Evolutionary conservation across 257 asterid species (phyloP).

Genomic region (Petrea volubilis): DNA sequence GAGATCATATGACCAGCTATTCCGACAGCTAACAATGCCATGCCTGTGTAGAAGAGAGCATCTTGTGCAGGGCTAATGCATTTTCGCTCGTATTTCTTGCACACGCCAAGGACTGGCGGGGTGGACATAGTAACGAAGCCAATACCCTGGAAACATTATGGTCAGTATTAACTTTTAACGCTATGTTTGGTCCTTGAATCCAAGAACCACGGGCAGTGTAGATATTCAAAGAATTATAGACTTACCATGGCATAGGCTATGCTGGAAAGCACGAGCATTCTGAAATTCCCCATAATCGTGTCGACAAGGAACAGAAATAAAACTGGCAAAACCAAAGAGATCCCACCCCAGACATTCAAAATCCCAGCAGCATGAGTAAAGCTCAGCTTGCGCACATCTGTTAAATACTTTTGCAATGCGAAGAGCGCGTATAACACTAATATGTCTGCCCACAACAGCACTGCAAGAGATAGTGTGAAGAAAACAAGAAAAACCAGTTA

Average conservation of each 20-base stretch:
- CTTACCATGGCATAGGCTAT: slow-evolving; percentile 45
- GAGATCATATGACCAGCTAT: too few species aligned
- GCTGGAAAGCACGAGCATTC: slow-evolving; percentile 55
- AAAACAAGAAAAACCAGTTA: too few species aligned
- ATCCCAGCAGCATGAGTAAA: slow-evolving; percentile 62
- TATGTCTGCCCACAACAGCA: too few species aligned
- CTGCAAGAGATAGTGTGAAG: too few species aligned
- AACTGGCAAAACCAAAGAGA: slow-evolving; percentile 39
- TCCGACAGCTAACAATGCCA: slow-evolving; percentile 43
- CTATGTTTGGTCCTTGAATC: too few species aligned
- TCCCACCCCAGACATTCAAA: too few species aligned
- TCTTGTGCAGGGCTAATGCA: slow-evolving; percentile 52
- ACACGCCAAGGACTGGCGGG: slow-evolving; percentile 44
- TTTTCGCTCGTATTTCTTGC: slow-evolving; percentile 39
- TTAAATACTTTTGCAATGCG: slow-evolving; percentile 61
- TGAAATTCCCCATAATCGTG: slow-evolving; percentile 33
- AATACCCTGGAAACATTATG: slow-evolving; percentile 40
- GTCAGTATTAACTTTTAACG: too few species aligned
- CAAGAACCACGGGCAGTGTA: too few species aligned
- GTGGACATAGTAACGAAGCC: slow-evolving; percentile 50
- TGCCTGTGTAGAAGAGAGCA: slow-evolving; percentile 47
- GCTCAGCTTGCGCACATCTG: slow-evolving; percentile 63
- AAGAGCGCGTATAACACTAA: slow-evolving; percentile 42
- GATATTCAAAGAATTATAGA: slow-evolving; percentile 1
- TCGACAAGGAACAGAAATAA: slow-evolving; percentile 44